A percentile compares a stretch with the other conserved stretches of the same genome.
phyloP scores from a whole-genome alignment of 176 grass and related monocot species.

The Oryza rufipogon region DNA sequence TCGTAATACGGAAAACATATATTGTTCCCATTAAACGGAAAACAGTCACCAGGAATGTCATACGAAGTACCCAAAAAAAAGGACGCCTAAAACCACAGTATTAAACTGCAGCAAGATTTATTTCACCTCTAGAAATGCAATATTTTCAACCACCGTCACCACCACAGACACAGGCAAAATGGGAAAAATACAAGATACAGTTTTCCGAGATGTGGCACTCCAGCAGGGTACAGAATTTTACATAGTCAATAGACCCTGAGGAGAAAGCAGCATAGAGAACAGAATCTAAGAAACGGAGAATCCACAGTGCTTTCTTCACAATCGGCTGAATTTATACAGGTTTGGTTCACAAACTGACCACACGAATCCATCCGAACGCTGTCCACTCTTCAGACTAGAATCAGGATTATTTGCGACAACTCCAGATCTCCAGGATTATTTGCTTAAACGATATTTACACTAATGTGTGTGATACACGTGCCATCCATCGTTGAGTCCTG shows the following conservation, averaged over 20 bases:
- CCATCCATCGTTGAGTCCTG: not conserved
- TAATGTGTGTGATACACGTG: not conserved
- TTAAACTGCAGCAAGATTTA: not conserved
- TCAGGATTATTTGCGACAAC: not conserved
- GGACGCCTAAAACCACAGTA: not conserved
- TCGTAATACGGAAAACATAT: too few relatives aligned
- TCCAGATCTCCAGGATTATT: not conserved
- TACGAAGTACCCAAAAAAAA: not conserved
- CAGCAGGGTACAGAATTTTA: not conserved
- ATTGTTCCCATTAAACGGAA: not conserved
- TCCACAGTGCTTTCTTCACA: not conserved
- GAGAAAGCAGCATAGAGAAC: not conserved
- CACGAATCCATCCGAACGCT: not conserved
- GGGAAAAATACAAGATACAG: not conserved
- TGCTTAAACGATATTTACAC: not conserved
- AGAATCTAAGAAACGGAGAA: not conserved
- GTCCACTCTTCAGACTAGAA: not conserved
- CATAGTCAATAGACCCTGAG: not conserved
- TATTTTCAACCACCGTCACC: not conserved
- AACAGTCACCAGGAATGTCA: not conserved
- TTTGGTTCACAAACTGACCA: not conserved
- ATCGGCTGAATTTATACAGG: not conserved
- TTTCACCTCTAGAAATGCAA: not conserved
- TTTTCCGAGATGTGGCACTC: not conserved
- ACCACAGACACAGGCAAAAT: not conserved